Percentiles rank a stretch among this genome's conserved stretches.
phyloP scores from a whole-genome alignment of 139 green algal genomes.

The Zygnema cylindricum region DNA sequence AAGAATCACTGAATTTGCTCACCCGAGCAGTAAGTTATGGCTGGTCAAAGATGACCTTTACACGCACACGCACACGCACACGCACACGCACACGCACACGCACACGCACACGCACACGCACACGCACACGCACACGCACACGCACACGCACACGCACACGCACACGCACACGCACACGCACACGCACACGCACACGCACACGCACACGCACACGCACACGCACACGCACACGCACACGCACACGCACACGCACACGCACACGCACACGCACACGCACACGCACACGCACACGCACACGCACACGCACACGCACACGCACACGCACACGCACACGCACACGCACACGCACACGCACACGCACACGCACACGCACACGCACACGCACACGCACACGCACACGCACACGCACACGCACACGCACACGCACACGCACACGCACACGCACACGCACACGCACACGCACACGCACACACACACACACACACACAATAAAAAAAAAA shows the following conservation, averaged over 20 bases:
- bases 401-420: constrained; percentile 17
- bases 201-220: constrained; percentile 13
- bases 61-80: constrained; percentile 14
- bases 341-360: constrained; percentile 17
- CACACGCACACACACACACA: constrained; percentile 16
- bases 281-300: constrained; percentile 13
- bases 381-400: constrained; percentile 13
- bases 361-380: constrained; percentile 17
- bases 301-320: constrained; percentile 17
- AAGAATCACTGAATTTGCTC: too few species aligned
- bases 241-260: constrained; percentile 8
- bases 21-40: too few species aligned
- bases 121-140: constrained; percentile 11
- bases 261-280: constrained; percentile 15
- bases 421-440: constrained; percentile 8
- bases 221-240: constrained; percentile 17
- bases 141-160: constrained; percentile 15
- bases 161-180: constrained; percentile 14
- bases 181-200: constrained; percentile 17
- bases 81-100: constrained; percentile 10
- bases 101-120: constrained; percentile 11
- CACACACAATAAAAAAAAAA: too few species aligned
- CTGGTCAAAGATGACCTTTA: too few species aligned
- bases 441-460: constrained; percentile 3
- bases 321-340: constrained; percentile 13